A percentile compares a stretch with the other conserved stretches of the same genome.
phyloP scores from a whole-genome alignment of 495 filamentous ascomycete genomes.

The Hyphodiscus hymeniophilus region DNA sequence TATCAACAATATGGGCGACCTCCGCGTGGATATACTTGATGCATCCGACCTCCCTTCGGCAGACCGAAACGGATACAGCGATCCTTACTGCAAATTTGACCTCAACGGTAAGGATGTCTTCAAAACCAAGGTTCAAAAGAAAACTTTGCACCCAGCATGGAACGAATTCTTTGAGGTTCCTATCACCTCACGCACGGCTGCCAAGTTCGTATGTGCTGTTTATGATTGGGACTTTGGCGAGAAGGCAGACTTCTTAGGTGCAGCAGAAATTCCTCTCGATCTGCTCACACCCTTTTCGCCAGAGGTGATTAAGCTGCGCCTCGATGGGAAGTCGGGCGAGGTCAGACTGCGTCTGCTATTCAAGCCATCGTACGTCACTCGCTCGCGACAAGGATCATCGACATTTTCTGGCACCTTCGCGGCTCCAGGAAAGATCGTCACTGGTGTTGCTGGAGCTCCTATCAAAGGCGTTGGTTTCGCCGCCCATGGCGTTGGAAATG shows the following conservation, averaged over 20 bases:
- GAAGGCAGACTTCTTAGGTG: slow-evolving; percentile 80
- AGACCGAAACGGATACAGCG: slow-evolving; percentile 92
- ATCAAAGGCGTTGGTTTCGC: slow-evolving; percentile 74
- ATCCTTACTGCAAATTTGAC: slow-evolving; percentile 93
- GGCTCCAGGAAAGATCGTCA: slow-evolving; percentile 82
- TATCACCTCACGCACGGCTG: slow-evolving; percentile 72
- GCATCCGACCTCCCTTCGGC: slow-evolving; percentile 81
- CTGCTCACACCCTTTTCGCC: slow-evolving; percentile 76
- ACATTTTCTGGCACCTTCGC: slow-evolving; percentile 93
- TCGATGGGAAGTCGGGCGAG: slow-evolving; percentile 85
- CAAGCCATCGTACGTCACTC: slow-evolving; percentile 84
- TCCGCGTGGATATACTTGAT: slow-evolving; percentile 86
- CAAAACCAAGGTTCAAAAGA: slow-evolving; percentile 94
- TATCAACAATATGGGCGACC: slow-evolving; percentile 95
- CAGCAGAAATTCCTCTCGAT: slow-evolving; percentile 67
- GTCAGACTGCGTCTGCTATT: slow-evolving; percentile 84
- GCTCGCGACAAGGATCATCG: slow-evolving; percentile 80
- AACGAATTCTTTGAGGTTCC: slow-evolving; percentile 89
- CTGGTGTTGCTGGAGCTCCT: slow-evolving; percentile 68
- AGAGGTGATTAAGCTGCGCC: slow-evolving; percentile 59
- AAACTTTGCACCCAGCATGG: slow-evolving; percentile 90
- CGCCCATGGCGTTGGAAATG: slow-evolving; percentile 75
- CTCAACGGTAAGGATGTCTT: slow-evolving; percentile 77
- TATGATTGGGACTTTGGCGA: slow-evolving; percentile 95
- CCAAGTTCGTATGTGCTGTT: slow-evolving; percentile 70